These are phyloP conservation scores for Jatropha curcas DNA, from an alignment of 345 rosid species.

Conservation along the genomic window DNA sequence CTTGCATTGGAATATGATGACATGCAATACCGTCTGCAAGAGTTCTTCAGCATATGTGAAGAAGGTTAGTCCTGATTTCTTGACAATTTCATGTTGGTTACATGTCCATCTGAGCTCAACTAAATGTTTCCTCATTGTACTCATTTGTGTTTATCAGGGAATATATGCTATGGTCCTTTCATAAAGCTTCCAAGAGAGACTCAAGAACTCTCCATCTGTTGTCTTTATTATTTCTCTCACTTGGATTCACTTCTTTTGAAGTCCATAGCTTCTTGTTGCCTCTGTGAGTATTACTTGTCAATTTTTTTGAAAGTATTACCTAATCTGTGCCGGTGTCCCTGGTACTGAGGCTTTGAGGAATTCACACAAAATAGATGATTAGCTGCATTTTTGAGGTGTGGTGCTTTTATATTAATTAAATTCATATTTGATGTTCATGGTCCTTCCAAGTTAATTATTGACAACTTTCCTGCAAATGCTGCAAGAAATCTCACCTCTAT, in stretches of 20 bases:
- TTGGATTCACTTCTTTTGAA: constrained; percentile 51
- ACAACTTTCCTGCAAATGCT: neutral
- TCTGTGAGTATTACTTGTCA: constrained; percentile 47
- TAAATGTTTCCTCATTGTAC: constrained; percentile 7
- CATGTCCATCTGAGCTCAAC: constrained; percentile 2
- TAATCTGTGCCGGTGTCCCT: neutral
- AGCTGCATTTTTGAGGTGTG: neutral
- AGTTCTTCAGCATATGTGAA: constrained; percentile 51
- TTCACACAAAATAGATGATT: neutral
- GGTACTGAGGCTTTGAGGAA: neutral
- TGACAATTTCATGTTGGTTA: constrained; percentile 7
- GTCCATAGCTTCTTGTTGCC: constrained; percentile 64
- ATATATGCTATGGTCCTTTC: constrained; percentile 65
- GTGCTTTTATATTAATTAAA: neutral
- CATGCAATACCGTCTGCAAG: constrained; percentile 44
- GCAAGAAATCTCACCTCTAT: neutral
- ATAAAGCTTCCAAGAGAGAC: constrained; percentile 55
- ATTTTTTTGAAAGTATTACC: neutral
- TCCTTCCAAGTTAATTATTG: constrained; percentile 5
- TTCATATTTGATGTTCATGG: neutral
- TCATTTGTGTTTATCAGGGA: constrained; percentile 43
- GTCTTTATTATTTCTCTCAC: constrained; percentile 66
- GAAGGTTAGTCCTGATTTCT: constrained; percentile 43
- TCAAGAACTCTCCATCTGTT: constrained; percentile 63
- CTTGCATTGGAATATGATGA: constrained; percentile 52